Evolutionary conservation across 169 alveolate genomes (phyloP), one percentile per base, ranked within the genome.

Genomic region (Plasmodium blacklocki): DNA sequence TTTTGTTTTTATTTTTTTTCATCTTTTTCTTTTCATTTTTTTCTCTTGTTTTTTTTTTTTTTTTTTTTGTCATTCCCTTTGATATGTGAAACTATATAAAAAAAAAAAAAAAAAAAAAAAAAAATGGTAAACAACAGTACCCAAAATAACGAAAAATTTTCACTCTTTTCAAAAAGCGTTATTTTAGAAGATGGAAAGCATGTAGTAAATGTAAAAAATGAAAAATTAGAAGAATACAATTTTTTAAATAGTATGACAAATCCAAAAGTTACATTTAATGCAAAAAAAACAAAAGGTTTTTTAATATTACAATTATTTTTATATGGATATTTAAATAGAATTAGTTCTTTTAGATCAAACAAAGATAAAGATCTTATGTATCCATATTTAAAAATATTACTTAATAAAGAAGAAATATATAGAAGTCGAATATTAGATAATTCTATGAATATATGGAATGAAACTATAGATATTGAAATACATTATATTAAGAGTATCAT

Each of bases 371-470:
- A 68, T 14, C 64, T 85, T 29, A 85, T 85, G 92, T 15, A 85
- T 63, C 92, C 92, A 11, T 85, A 85, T 71, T 85, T 85, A 71
- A 70, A 70, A 85, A 85, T 85, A 4, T 73, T 85, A 64, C 19
- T 85, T 59, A 47, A 85, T 49, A 19, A 85, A 60, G 87, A 18
- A 39, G 92, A 85, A 70, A 32, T 85, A 0, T 85, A 85, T 49
- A 71, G 92, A 56, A 71, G 87, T 15, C 43, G 49, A 85, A 54
- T 71, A 32, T 72, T 85, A 29, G 75, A 71, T 60, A 71, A 70
- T 56, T 58, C 66, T 5, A 3, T 85, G 72, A 70, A 85, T 39
- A 85, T 60, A 59, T 85, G 92, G 92, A 86, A 85, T 9, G 92
- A 85, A 85, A 58, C 45, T 58, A 19, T 85, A 47, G 85, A 85